Evolutionary conservation across 257 asterid genomes (phyloP).

Genomic region (Fraxinus americana): DNA sequence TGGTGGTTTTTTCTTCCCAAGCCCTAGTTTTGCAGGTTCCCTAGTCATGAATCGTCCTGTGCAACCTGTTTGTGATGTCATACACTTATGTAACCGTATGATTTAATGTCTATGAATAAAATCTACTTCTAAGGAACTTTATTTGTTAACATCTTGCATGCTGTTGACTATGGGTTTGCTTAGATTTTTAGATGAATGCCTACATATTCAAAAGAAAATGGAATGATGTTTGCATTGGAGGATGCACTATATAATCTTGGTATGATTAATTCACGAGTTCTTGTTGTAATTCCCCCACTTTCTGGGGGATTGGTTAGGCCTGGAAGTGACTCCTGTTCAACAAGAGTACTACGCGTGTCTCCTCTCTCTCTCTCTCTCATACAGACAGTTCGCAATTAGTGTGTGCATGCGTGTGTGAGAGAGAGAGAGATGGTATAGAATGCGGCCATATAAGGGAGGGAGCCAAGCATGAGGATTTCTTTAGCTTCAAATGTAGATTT

Average conservation of each 20-base stretch:
- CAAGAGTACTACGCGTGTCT: no score
- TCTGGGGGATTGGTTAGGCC: no score
- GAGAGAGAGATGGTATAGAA: no score
- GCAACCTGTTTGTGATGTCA: constrained; percentile 42
- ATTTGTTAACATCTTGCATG: neutral
- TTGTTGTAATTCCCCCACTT: neutral
- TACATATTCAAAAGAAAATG: neutral
- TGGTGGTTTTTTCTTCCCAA: constrained; percentile 57
- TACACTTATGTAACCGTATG: constrained; percentile 11
- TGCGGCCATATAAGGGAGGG: neutral
- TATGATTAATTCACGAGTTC: neutral
- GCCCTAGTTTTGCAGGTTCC: constrained; percentile 74
- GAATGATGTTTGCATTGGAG: neutral
- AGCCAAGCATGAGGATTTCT: neutral
- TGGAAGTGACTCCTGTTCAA: no score
- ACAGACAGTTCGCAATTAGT: neutral
- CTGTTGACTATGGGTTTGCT: no score
- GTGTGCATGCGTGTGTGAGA: no score
- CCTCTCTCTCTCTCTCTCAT: neutral
- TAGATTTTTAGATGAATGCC: neutral
- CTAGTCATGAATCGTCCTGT: constrained; percentile 44
- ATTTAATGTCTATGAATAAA: constrained; percentile 28
- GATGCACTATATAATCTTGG: neutral
- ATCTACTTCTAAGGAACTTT: constrained; percentile 15
- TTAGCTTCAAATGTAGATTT: neutral